These are phyloP conservation scores for Leucaena leucocephala DNA, from an alignment of 306 rosid species.

Conservation along the genomic window DNA sequence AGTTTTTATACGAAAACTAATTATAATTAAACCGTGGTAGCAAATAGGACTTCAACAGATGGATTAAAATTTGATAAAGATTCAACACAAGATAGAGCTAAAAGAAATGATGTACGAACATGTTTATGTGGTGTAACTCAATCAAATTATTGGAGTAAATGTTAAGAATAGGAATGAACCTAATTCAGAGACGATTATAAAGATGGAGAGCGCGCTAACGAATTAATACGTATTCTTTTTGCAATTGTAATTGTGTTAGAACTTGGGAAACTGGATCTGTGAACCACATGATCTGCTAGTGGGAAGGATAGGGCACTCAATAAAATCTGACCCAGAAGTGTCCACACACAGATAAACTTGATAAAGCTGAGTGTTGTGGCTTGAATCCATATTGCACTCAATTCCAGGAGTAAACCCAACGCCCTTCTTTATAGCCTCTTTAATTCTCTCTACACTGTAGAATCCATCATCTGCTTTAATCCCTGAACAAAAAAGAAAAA, in stretches of 20 bases:
- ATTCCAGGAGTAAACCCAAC: conserved; percentile 43
- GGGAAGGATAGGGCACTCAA: conserved; percentile 56
- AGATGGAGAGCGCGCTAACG: background rate
- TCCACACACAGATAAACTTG: conserved; percentile 54
- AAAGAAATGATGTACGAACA: background rate
- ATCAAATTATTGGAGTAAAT: background rate
- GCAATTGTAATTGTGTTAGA: conserved; percentile 16
- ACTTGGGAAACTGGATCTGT: conserved; percentile 45
- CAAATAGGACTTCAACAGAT: too few relatives aligned
- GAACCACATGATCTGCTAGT: conserved; percentile 33
- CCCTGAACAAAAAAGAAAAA: conserved; percentile 22
- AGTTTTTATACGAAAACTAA: too few relatives aligned
- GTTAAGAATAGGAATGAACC: background rate
- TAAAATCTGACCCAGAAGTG: conserved; percentile 46
- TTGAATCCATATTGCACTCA: conserved; percentile 48
- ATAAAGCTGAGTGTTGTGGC: conserved; percentile 45
- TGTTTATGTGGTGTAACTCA: background rate
- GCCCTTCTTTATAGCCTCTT: conserved; percentile 46
- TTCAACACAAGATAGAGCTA: too few relatives aligned
- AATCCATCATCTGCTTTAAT: conserved; percentile 49
- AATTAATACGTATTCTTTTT: background rate
- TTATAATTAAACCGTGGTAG: too few relatives aligned
- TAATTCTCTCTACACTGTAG: conserved; percentile 47
- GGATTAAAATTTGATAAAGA: too few relatives aligned
- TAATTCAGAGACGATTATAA: background rate